Evolutionary conservation across 768 basidiomycete genomes (phyloP), one percentile per base, ranked within the genome.

Genomic region (Crassisporium funariophilum): DNA sequence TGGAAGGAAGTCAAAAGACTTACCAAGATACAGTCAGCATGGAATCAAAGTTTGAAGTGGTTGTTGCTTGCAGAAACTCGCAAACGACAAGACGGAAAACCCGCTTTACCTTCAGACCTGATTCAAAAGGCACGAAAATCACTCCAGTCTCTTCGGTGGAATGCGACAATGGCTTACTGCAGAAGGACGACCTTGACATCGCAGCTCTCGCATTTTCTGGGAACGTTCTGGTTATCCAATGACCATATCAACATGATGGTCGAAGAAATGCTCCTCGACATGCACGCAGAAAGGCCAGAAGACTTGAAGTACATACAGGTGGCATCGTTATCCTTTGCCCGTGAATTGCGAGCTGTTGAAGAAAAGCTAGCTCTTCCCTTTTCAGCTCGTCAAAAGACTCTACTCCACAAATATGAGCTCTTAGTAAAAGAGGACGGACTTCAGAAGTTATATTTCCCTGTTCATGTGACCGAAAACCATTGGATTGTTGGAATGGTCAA

Each of bases 241-340:
- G 42, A 38, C 33, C 42, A 44, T 15, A 50, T 50, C 19, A 33
- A 50, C 22, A 38, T 39, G 31, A 50, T 50, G 41, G 21, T 50
- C 13, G 48, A 50, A 21, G 22, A 12, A 15, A n/a, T 17, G 24
- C 9, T 38, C 12, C 31, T n/a, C 3, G 17, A 43, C 4, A 11
- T 43, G 20, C 7, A 5, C 5, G 12, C 3, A 27, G 3, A 2
- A 12, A 15, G 15, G 24, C 16, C 17, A 16, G 10, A 11, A 31
- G 29, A 31, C 5, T 3, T 31, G 29, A 31, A 31, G n/a, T 31
- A 31, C 5, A 5, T 31, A 15, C 20, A 23, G 7, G 41, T 29
- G 4, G 24, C 24, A 29, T 19, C 41, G 3, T 8, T 43, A 19
- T 34, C 24, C 12, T 43, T 43, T 5, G 5, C 29, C 31, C 17